These are phyloP conservation scores for Dothistroma septosporum DNA, from an alignment of 2,329 filamentous ascomycete genomes.

Conservation along the genomic window DNA sequence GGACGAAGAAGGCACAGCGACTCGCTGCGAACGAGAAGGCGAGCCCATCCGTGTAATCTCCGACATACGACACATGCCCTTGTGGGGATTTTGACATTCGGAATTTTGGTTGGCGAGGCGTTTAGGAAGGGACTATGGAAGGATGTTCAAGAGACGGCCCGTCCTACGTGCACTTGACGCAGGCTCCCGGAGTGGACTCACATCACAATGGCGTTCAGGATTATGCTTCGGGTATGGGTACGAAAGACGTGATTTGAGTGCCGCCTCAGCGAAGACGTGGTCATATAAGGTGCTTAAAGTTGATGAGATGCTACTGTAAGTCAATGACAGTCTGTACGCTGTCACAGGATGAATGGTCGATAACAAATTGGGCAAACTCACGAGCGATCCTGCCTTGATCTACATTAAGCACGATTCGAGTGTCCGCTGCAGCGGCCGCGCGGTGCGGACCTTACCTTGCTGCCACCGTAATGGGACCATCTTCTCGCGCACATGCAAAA, in stretches of 20 bases:
- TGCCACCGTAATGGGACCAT: not conserved
- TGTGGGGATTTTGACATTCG: not conserved
- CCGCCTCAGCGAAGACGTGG: not conserved
- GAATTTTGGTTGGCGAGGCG: not conserved
- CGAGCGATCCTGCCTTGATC: not conserved
- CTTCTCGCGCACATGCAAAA: not conserved
- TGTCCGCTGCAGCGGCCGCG: not conserved
- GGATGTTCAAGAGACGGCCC: slow-evolving; percentile 1
- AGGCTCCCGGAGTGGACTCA: slow-evolving; percentile 1
- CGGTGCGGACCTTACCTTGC: not conserved
- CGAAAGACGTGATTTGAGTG: not conserved
- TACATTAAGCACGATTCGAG: not conserved
- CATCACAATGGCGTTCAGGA: not conserved
- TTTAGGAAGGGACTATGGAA: not conserved
- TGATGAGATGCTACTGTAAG: not conserved
- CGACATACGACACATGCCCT: not conserved
- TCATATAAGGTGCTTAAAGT: not conserved
- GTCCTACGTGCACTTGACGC: not conserved
- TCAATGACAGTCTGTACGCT: not conserved
- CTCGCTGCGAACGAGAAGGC: not conserved
- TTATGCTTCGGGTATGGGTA: not conserved
- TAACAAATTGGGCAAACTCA: not conserved
- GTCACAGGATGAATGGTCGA: not conserved
- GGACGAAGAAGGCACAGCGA: slow-evolving; percentile 6
- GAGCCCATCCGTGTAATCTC: not conserved